phyloP scores from a whole-genome alignment of 495 filamentous ascomycete genomes.

The Glutinoglossum americanum region DNA sequence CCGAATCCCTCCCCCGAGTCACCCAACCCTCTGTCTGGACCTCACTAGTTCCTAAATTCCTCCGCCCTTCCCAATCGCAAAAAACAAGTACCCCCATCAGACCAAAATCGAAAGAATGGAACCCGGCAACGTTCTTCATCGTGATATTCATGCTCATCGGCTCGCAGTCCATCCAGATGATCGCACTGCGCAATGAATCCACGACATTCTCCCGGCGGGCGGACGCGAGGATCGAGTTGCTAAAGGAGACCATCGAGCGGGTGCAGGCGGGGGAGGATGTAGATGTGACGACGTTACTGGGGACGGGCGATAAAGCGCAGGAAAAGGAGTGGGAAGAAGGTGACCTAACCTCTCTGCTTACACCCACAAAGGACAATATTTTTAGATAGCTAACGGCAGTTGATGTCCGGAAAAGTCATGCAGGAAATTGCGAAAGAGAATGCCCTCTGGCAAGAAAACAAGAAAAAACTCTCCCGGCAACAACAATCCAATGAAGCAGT shows the following conservation, averaged over 20 bases:
- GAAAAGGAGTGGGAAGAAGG: conserved; percentile 83
- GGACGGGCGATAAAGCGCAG: conserved; percentile 50
- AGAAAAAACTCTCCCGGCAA: background rate
- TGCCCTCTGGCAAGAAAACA: background rate
- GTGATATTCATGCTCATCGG: conserved; percentile 79
- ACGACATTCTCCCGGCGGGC: conserved; percentile 46
- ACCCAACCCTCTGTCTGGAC: conserved; percentile 48
- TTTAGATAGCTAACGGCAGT: background rate
- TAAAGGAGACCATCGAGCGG: conserved; percentile 66
- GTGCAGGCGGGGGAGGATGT: conserved; percentile 74
- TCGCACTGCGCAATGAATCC: conserved; percentile 56
- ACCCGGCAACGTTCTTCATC: conserved; percentile 85
- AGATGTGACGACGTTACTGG: conserved; percentile 66
- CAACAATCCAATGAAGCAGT: background rate
- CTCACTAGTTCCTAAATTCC: conserved; percentile 34
- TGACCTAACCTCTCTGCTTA: conserved; percentile 16
- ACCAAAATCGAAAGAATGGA: conserved; percentile 49
- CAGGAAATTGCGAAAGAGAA: background rate
- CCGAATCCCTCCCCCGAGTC: conserved; percentile 29
- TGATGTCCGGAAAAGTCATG: background rate
- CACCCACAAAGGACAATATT: background rate
- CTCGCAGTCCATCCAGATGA: conserved; percentile 82
- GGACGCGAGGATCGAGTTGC: conserved; percentile 52
- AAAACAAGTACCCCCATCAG: conserved; percentile 11
- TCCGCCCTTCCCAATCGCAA: conserved; percentile 11